Conservation (phyloP, 2,329 filamentous ascomycete species). For the Rasamsonia emersonii region DNA sequence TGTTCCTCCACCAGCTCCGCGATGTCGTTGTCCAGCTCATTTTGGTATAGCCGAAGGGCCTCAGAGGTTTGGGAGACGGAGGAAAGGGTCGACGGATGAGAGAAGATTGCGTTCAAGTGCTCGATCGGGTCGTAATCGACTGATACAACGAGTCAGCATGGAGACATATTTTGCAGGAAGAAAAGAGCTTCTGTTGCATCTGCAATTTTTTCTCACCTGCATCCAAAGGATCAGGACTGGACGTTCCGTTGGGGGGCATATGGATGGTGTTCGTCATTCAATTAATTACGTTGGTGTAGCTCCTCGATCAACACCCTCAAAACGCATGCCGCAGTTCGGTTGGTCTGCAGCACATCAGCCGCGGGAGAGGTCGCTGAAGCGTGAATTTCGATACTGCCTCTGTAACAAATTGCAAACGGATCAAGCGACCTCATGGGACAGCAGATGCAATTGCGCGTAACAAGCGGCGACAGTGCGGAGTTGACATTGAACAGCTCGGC, state of each 20-base stretch:
- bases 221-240: constrained; percentile 34
- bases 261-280: constrained; percentile 29
- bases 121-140: constrained; percentile 86
- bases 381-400: too few species aligned
- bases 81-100: constrained; percentile 74
- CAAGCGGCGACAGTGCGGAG: too few species aligned
- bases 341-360: too few species aligned
- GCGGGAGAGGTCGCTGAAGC: too few species aligned
- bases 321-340: constrained; percentile 10
- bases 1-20: constrained; percentile 62
- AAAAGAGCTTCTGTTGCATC: too few species aligned
- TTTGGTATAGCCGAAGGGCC: constrained; percentile 64
- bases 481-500: too few species aligned
- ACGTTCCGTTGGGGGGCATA: constrained; percentile 31
- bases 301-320: constrained; percentile 15
- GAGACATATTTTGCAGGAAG: background rate
- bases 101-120: constrained; percentile 89
- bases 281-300: too few species aligned
- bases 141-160: constrained; percentile 21
- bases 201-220: constrained; percentile 28
- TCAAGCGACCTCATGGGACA: too few species aligned
- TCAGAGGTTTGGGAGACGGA: constrained; percentile 67
- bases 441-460: too few species aligned
- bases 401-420: too few species aligned
- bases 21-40: constrained; percentile 76